phyloP scores from a whole-genome alignment of 2,329 filamentous ascomycete species.

The Colletotrichum tropicale region DNA sequence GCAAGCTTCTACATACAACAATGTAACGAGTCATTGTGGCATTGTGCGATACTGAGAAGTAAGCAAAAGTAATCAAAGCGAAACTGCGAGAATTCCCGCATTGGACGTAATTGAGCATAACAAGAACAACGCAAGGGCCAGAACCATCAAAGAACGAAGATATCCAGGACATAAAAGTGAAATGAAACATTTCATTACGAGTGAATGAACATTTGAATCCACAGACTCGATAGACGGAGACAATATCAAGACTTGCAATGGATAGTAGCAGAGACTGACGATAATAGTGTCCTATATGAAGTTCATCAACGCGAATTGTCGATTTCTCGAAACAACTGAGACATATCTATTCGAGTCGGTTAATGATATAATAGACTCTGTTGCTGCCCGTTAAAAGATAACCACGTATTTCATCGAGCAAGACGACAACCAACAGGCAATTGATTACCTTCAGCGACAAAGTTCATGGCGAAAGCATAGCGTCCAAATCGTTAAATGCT shows the following conservation, averaged over 20 bases:
- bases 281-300: background rate
- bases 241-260: accelerated
- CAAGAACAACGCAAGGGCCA: background rate
- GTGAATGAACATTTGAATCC: background rate
- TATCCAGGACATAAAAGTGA: background rate
- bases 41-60: background rate
- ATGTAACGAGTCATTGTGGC: background rate
- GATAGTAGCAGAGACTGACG: background rate
- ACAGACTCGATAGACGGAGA: background rate
- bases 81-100: background rate
- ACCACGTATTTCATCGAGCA: background rate
- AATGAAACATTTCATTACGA: background rate
- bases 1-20: accelerated
- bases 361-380: accelerated
- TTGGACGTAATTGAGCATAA: background rate
- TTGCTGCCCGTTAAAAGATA: background rate
- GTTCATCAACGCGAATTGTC: background rate
- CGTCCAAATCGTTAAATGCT: background rate
- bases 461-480: background rate
- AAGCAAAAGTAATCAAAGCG: background rate
- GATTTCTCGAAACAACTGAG: background rate
- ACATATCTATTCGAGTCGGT: background rate
- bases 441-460: background rate
- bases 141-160: background rate
- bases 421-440: background rate